These are phyloP conservation scores for Sclerotinia trifoliorum DNA, from an alignment of 2,329 filamentous ascomycete genomes.

Conservation along the genomic window DNA sequence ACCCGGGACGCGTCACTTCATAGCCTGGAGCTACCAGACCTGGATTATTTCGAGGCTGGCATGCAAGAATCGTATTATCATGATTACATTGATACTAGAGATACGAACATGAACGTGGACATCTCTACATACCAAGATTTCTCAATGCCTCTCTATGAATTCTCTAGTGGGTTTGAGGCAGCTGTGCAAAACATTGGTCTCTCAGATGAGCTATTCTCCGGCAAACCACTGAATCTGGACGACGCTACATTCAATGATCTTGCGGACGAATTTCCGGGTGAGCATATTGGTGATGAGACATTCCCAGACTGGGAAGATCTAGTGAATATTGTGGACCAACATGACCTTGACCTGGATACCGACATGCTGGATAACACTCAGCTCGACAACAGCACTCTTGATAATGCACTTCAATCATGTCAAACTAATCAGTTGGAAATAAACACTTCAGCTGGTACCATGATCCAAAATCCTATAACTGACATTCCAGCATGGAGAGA, in stretches of 20 bases:
- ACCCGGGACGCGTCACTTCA: not conserved
- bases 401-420: not conserved
- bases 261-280: not conserved
- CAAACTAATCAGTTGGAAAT: not conserved
- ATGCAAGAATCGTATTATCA: not conserved
- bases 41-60: not conserved
- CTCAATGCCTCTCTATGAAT: not conserved
- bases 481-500: slow-evolving; percentile 16
- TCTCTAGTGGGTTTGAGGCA: not conserved
- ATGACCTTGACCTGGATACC: not conserved
- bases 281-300: not conserved
- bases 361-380: slow-evolving; percentile 1
- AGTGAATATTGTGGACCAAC: slow-evolving; percentile 4
- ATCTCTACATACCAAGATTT: not conserved
- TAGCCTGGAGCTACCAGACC: not conserved
- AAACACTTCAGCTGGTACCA: no score
- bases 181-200: not conserved
- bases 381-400: not conserved
- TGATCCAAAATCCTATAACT: not conserved
- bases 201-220: not conserved
- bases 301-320: slow-evolving; percentile 1
- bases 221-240: not conserved
- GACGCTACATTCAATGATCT: not conserved
- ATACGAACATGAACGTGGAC: not conserved
- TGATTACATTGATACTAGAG: not conserved